These are phyloP conservation scores for Dactylellina drechsleri DNA, from an alignment of 2,329 filamentous ascomycete species.

Conservation along the genomic window DNA sequence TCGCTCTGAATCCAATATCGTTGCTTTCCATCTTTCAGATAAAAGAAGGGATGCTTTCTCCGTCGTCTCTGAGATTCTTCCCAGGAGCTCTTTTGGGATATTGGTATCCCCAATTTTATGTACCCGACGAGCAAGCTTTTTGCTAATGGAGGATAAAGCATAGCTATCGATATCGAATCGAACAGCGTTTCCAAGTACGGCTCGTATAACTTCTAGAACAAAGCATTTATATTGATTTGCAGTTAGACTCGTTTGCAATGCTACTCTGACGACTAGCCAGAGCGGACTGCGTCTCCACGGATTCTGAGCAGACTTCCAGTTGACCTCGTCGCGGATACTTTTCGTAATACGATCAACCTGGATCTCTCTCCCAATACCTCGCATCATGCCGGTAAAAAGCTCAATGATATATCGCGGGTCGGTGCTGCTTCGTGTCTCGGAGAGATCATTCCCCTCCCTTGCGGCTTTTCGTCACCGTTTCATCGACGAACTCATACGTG, in stretches of 20 bases:
- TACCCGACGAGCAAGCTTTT: conserved; percentile 61
- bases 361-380: conserved; percentile 61
- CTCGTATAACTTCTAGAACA: conserved; percentile 61
- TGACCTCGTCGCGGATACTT: conserved; percentile 68
- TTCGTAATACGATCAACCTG: conserved; percentile 63
- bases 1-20: no score
- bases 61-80: neutral
- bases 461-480: conserved; percentile 19
- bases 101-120: conserved; percentile 63
- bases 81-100: conserved; percentile 61
- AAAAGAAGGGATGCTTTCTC: neutral
- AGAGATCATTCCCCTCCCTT: conserved; percentile 50
- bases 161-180: conserved; percentile 56
- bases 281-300: conserved; percentile 66
- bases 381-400: conserved; percentile 64
- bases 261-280: conserved; percentile 69
- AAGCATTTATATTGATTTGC: conserved; percentile 23
- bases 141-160: conserved; percentile 24
- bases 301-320: conserved; percentile 59
- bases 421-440: conserved; percentile 66
- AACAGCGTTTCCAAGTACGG: conserved; percentile 59
- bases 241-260: conserved; percentile 62
- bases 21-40: conserved; percentile 18
- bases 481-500: neutral
- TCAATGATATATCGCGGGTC: conserved; percentile 68